A percentile compares a stretch with the other conserved stretches of the same genome.
Evolutionary conservation across 1,139 yeast genomes (phyloP).

Genomic region (Diutina neorugosa): DNA sequence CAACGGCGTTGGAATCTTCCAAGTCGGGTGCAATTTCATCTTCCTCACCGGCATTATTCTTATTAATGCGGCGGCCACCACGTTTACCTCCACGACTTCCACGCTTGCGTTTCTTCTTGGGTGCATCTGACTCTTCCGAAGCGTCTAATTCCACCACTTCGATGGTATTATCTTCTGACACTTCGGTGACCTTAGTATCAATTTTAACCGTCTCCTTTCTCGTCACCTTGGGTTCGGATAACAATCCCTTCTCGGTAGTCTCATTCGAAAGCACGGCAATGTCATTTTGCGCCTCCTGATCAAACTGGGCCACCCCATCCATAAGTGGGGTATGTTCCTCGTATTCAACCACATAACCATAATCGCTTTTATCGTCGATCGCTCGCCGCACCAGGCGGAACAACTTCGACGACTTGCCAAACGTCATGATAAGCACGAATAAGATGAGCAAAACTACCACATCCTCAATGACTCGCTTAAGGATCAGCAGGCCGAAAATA

Average conservation of each 20-base stretch:
- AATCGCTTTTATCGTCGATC: slow-evolving; percentile 4
- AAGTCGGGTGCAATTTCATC: slow-evolving; percentile 6
- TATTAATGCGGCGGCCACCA: slow-evolving; percentile 35
- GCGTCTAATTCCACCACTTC: background rate
- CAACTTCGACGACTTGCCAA: slow-evolving; percentile 7
- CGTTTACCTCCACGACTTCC: slow-evolving; percentile 76
- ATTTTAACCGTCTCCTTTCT: slow-evolving; percentile 7
- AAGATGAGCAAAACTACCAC: slow-evolving; percentile 27
- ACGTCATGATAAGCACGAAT: slow-evolving; percentile 18
- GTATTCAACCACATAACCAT: background rate
- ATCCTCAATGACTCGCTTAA: slow-evolving; percentile 36
- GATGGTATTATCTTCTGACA: background rate
- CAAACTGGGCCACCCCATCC: slow-evolving; percentile 2
- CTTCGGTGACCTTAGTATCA: background rate
- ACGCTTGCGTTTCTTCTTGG: slow-evolving; percentile 48
- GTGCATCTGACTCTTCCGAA: background rate
- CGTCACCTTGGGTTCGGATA: slow-evolving; percentile 17
- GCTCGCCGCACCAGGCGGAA: slow-evolving; percentile 5
- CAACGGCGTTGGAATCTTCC: slow-evolving; percentile 6
- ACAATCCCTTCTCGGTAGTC: background rate
- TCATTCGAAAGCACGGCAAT: background rate
- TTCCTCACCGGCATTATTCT: slow-evolving; percentile 10
- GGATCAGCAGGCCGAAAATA: slow-evolving; percentile 6
- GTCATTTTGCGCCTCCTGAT: background rate
- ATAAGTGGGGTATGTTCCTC: background rate